A percentile compares a stretch with the other conserved stretches of the same genome.
phyloP scores from a whole-genome alignment of 352 stramenopile species.

The Globisporangium paddicum region DNA sequence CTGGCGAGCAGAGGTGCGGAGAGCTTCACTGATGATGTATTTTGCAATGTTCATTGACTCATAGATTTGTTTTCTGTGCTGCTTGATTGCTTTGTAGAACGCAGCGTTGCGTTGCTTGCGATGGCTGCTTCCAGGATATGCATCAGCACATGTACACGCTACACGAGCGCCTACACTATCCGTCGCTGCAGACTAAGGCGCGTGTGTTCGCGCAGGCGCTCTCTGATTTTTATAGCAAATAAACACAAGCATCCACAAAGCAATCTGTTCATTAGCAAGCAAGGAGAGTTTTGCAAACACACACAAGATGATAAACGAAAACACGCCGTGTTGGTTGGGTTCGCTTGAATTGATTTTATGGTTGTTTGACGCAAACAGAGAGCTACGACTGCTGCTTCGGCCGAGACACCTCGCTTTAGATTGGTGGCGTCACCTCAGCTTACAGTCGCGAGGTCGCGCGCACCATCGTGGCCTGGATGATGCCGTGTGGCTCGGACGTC shows the following conservation, averaged over 20 bases:
- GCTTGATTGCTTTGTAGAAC: conserved; percentile 17
- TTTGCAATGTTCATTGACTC: neutral
- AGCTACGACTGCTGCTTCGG: no score
- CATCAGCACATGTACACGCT: conserved; percentile 36
- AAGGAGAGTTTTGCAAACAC: neutral
- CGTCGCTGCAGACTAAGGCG: conserved; percentile 43
- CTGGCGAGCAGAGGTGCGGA: conserved; percentile 60
- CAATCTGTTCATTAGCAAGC: neutral
- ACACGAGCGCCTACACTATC: conserved; percentile 21
- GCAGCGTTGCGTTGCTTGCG: conserved; percentile 57
- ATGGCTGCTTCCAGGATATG: conserved; percentile 68
- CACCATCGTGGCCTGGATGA: conserved; percentile 83
- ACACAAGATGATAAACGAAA: neutral
- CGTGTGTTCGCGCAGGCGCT: conserved; percentile 37
- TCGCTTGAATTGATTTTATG: neutral
- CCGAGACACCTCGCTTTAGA: neutral
- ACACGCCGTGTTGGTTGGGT: neutral
- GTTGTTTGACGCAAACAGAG: neutral
- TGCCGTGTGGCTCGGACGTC: conserved; percentile 83
- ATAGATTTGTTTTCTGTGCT: neutral
- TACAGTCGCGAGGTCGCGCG: conserved; percentile 52
- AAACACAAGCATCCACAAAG: neutral
- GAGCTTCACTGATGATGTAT: no score
- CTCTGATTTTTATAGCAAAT: conserved; percentile 32
- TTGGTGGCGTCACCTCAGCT: neutral